A percentile compares a stretch with the other conserved stretches of the same genome.
phyloP scores from a whole-genome alignment of 2,329 filamentous ascomycete genomes.

The Pestalotiopsis sp. region DNA sequence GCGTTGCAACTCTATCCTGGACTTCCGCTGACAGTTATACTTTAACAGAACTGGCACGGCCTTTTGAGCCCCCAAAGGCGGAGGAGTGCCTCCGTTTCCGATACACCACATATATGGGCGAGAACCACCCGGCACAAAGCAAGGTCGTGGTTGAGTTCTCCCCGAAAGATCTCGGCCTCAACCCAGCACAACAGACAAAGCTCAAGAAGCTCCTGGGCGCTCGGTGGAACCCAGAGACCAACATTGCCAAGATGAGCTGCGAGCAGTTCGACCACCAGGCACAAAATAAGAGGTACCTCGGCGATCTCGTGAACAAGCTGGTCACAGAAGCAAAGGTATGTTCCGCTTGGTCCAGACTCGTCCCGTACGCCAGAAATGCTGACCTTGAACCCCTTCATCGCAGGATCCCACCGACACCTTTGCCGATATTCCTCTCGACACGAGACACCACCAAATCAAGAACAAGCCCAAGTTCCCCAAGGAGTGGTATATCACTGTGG shows the following conservation, averaged over 20 bases:
- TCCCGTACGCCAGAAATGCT: background rate
- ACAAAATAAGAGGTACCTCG: constrained; percentile 96
- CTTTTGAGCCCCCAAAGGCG: constrained; percentile 71
- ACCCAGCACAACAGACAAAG: constrained; percentile 71
- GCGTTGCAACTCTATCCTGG: background rate
- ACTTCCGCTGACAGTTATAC: constrained; percentile 17
- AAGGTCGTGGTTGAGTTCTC: constrained; percentile 95
- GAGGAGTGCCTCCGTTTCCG: constrained; percentile 84
- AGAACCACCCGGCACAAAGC: constrained; percentile 84
- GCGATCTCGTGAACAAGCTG: constrained; percentile 74
- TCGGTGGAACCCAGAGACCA: constrained; percentile 84
- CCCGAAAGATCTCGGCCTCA: constrained; percentile 72
- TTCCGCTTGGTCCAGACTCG: background rate
- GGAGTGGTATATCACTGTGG: constrained; percentile 78
- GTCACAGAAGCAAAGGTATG: constrained; percentile 72
- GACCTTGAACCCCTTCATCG: background rate
- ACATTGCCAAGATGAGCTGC: constrained; percentile 85
- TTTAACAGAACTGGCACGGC: constrained; percentile 74
- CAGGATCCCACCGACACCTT: constrained; percentile 79
- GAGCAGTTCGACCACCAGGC: constrained; percentile 87
- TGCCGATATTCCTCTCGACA: constrained; percentile 85
- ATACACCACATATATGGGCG: constrained; percentile 96
- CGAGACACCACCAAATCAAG: constrained; percentile 78
- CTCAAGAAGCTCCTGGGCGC: constrained; percentile 84
- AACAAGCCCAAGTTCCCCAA: constrained; percentile 72